Evolutionary conservation across 208 protist species (phyloP).

Genomic region (Leishmania turanica): DNA sequence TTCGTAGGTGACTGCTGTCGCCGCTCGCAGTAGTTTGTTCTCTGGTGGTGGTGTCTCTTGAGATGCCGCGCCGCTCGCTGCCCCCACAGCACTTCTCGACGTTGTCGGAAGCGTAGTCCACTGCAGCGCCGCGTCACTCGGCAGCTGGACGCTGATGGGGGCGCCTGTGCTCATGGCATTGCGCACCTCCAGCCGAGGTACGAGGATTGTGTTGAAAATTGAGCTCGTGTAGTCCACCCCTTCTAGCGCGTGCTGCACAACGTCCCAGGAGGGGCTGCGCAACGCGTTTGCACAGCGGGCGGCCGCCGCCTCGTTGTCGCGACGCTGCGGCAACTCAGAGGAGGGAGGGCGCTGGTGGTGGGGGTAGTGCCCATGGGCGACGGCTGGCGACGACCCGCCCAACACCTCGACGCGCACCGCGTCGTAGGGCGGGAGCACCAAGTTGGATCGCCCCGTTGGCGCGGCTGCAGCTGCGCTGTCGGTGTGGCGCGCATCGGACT

Average conservation of each 20-base stretch:
- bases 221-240: constrained; percentile 57
- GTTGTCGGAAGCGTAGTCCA: constrained; percentile 38
- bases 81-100: background rate
- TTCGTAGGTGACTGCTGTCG: constrained; percentile 75
- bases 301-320: background rate
- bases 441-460: background rate
- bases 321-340: background rate
- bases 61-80: background rate
- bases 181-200: constrained; percentile 56
- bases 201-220: constrained; percentile 68
- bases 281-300: background rate
- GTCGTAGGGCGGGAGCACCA: constrained; percentile 51
- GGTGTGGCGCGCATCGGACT: background rate
- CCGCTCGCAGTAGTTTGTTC: constrained; percentile 33
- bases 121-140: constrained; percentile 32
- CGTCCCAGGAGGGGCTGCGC: constrained; percentile 52
- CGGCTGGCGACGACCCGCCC: constrained; percentile 15
- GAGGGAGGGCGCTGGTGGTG: background rate
- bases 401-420: constrained; percentile 62
- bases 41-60: background rate
- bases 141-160: constrained; percentile 40
- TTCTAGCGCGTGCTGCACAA: constrained; percentile 64
- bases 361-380: background rate
- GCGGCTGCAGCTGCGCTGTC: background rate
- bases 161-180: constrained; percentile 51